Conservation (phyloP, 225 moss, liverwort and hornwort species). For the Thuidium tamariscinum region DNA sequence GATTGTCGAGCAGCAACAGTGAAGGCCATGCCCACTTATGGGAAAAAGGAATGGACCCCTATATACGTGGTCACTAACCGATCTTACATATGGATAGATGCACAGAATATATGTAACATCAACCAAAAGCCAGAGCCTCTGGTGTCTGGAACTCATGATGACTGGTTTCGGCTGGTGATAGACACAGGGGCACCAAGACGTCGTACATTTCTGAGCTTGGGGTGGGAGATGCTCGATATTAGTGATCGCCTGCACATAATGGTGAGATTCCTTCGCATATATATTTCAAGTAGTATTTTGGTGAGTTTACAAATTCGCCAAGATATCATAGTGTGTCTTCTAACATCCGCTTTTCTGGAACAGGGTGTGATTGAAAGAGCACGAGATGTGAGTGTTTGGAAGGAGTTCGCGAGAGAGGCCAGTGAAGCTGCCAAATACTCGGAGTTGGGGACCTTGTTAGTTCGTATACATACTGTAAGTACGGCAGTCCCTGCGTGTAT, state of each 20-base stretch:
- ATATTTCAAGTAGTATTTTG: not conserved
- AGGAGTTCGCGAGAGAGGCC: constrained; percentile 74
- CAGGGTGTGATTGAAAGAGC: constrained; percentile 80
- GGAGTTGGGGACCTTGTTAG: constrained; percentile 67
- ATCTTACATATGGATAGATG: constrained; percentile 81
- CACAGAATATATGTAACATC: constrained; percentile 55
- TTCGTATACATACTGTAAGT: constrained; percentile 59
- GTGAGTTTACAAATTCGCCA: not conserved
- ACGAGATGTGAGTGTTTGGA: constrained; percentile 78
- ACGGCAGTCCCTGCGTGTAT: not conserved
- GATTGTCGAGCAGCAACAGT: constrained; percentile 76
- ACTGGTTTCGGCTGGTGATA: constrained; percentile 47
- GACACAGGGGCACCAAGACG: constrained; percentile 66
- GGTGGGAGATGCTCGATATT: constrained; percentile 95
- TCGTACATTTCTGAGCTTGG: constrained; percentile 74
- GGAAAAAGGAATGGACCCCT: constrained; percentile 74
- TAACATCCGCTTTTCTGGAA: constrained; percentile 1
- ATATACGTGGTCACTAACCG: constrained; percentile 53
- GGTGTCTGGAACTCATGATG: constrained; percentile 54
- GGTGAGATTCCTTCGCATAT: constrained; percentile 20
- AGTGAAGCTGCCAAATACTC: constrained; percentile 62
- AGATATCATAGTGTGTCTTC: not conserved
- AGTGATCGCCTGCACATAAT: constrained; percentile 87
- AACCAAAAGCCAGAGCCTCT: constrained; percentile 52
- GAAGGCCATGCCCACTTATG: constrained; percentile 83